phyloP scores from a whole-genome alignment of 345 rosid species.

The Brassica nigra region DNA sequence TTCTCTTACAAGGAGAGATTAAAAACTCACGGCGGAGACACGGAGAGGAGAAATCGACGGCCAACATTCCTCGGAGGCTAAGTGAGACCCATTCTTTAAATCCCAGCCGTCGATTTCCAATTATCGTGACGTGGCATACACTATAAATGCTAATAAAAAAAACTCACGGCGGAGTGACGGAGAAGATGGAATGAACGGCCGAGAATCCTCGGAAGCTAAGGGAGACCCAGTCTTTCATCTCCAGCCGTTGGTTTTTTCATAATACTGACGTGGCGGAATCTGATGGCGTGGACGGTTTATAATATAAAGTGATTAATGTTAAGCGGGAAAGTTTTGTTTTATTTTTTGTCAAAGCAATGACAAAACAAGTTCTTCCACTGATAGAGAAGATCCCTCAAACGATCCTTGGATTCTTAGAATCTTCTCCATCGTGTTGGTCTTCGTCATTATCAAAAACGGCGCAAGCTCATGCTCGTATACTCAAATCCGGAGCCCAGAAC shows the following conservation, averaged over 20 bases:
- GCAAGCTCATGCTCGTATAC: constrained; percentile 43
- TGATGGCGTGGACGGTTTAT: constrained; percentile 17
- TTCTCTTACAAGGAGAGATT: neutral
- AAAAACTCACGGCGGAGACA: neutral
- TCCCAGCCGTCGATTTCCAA: neutral
- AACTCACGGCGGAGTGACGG: neutral
- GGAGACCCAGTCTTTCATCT: neutral
- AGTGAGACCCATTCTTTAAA: neutral
- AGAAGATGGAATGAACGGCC: constrained; percentile 12
- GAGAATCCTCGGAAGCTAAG: neutral
- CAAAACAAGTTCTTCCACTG: constrained; percentile 40
- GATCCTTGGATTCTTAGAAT: constrained; percentile 33
- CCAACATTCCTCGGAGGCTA: neutral
- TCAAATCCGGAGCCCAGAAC: constrained; percentile 43
- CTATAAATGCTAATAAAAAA: neutral
- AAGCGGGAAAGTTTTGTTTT: constrained; percentile 6
- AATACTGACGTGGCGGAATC: constrained; percentile 18
- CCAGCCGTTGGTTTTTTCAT: constrained; percentile 4
- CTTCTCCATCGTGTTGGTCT: constrained; percentile 21
- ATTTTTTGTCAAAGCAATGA: constrained; percentile 24
- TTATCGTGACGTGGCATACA: neutral
- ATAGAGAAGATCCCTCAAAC: constrained; percentile 39
- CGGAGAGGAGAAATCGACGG: constrained; percentile 17
- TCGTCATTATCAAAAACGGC: constrained; percentile 33
- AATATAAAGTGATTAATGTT: neutral